Conservation (phyloP, 441 rosid species). For the Croton laevigatus region DNA sequence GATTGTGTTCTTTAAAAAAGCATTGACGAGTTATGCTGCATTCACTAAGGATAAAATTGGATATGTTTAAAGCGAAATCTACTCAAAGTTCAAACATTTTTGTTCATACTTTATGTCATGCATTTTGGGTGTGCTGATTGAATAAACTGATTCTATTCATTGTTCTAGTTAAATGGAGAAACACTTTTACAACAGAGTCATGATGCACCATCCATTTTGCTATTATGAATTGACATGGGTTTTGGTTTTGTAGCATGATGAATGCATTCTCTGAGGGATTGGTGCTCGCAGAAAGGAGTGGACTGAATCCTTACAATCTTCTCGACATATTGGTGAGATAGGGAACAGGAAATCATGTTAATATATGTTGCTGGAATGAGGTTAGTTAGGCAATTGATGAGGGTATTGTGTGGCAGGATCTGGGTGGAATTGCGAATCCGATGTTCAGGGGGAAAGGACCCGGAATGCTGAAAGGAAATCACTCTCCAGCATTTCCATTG, state of each 20-base stretch:
- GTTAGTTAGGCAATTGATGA: background rate
- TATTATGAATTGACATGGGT: background rate
- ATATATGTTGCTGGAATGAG: background rate
- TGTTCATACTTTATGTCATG: background rate
- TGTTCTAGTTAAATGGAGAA: background rate
- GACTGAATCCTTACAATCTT: slow-evolving; percentile 65
- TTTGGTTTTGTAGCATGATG: slow-evolving; percentile 58
- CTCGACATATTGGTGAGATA: slow-evolving; percentile 72
- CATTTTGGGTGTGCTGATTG: background rate
- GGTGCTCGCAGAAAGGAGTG: slow-evolving; percentile 76
- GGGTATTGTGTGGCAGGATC: slow-evolving; percentile 43
- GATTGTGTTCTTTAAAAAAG: background rate
- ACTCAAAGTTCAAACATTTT: background rate
- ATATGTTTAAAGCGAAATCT: background rate
- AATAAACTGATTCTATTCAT: background rate
- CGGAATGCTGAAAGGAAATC: slow-evolving; percentile 56
- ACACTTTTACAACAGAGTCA: background rate
- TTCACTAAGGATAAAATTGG: background rate
- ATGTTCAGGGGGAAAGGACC: slow-evolving; percentile 90
- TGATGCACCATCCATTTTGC: background rate
- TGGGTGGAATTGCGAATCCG: slow-evolving; percentile 74
- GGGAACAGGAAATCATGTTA: background rate
- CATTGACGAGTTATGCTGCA: background rate
- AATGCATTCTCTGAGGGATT: slow-evolving; percentile 89
- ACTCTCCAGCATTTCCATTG: slow-evolving; percentile 80